Evolutionary conservation across 768 basidiomycete genomes (phyloP).

Genomic region (Mycena latifolia): DNA sequence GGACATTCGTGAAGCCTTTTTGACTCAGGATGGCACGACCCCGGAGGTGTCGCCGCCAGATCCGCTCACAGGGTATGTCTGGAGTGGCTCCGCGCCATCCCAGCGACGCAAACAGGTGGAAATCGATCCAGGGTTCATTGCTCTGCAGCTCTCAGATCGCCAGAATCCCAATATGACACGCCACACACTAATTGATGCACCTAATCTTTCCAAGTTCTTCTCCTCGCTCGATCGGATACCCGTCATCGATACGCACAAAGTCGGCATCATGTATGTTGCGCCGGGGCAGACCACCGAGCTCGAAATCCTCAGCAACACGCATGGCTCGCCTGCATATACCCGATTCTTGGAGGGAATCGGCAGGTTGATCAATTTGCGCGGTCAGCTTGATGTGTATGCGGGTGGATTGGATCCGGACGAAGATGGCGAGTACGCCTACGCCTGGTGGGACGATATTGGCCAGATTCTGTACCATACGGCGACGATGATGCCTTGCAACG

Average conservation of each 20-base stretch:
- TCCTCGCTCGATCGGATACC: slow-evolving; percentile 84
- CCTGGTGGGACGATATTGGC: slow-evolving; percentile 99
- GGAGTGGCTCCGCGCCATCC: slow-evolving; percentile 89
- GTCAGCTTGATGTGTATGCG: slow-evolving; percentile 92
- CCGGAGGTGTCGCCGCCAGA: slow-evolving; percentile 63
- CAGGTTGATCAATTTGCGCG: slow-evolving; percentile 86
- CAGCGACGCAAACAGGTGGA: slow-evolving; percentile 89
- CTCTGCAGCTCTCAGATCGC: slow-evolving; percentile 83
- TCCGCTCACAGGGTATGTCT: slow-evolving; percentile 87
- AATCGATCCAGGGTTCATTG: slow-evolving; percentile 88
- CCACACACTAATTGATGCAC: slow-evolving; percentile 61
- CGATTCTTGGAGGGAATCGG: slow-evolving; percentile 94
- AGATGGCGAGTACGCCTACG: slow-evolving; percentile 97
- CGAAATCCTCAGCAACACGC: slow-evolving; percentile 90
- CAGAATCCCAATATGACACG: slow-evolving; percentile 54
- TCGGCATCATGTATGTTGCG: slow-evolving; percentile 96
- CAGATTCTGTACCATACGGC: slow-evolving; percentile 96
- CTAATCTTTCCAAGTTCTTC: slow-evolving; percentile 69
- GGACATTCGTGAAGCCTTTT: slow-evolving; percentile 44
- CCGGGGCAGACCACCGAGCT: slow-evolving; percentile 88
- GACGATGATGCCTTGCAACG: slow-evolving; percentile 93
- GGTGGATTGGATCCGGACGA: slow-evolving; percentile 92
- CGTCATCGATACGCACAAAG: slow-evolving; percentile 97
- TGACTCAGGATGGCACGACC: slow-evolving; percentile 32
- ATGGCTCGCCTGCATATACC: slow-evolving; percentile 96